A percentile compares a stretch with the other conserved stretches of the same genome.
These are phyloP conservation scores for Juncus inflexus DNA, from an alignment of 176 grass and related monocot species.

Conservation along the genomic window DNA sequence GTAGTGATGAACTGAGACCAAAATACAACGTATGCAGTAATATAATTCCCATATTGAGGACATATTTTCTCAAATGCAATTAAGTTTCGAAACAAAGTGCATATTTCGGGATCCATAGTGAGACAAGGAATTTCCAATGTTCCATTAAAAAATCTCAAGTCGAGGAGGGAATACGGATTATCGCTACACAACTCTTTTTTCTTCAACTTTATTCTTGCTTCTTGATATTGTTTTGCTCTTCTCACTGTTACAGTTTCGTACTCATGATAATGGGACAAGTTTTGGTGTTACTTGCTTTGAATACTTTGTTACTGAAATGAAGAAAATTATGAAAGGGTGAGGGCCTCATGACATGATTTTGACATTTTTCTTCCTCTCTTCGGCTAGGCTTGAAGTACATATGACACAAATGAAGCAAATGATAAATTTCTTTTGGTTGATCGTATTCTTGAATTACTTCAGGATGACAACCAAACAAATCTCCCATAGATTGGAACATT, in stretches of 20 bases:
- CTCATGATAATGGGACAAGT: background rate
- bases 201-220: constrained; percentile 14
- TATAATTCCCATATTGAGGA: constrained; percentile 21
- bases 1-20: constrained; percentile 17
- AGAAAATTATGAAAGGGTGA: too few species aligned
- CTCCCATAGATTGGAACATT: background rate
- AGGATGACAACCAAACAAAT: background rate
- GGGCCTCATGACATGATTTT: too few species aligned
- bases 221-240: constrained; percentile 21
- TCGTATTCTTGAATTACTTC: background rate
- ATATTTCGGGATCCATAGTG: constrained; percentile 18
- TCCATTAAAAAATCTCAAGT: constrained; percentile 21
- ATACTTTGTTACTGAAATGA: too few species aligned
- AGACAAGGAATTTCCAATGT: constrained; percentile 24
- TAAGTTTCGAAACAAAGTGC: constrained; percentile 23
- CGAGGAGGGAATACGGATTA: constrained; percentile 19
- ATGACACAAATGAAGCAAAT: too few species aligned
- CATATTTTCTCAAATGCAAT: constrained; percentile 21
- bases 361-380: background rate
- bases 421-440: background rate
- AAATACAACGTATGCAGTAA: constrained; percentile 26
- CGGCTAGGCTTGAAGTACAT: background rate
- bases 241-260: background rate
- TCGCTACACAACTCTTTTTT: background rate
- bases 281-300: background rate